A percentile compares a stretch with the other conserved stretches of the same genome.
Evolutionary conservation across 345 rosid genomes (phyloP).

Genomic region (Bruguiera gymnorhiza): DNA sequence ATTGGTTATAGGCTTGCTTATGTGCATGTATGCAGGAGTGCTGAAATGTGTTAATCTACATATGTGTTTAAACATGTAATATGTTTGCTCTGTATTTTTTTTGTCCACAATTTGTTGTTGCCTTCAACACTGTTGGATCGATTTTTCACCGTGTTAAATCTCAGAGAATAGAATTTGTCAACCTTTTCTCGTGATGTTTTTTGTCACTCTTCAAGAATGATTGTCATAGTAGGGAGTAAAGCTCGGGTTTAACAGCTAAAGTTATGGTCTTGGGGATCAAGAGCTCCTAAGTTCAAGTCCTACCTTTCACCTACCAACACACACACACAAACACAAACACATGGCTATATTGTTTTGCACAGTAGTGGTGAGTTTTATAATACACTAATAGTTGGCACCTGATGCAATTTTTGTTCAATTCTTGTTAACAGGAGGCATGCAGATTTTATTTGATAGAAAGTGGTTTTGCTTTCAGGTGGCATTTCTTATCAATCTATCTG

Average conservation of each 20-base stretch:
- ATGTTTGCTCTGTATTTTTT: no score
- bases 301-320: no score
- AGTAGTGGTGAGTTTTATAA: constrained; percentile 9
- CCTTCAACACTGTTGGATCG: background rate
- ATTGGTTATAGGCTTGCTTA: background rate
- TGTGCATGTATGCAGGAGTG: no score
- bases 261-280: no score
- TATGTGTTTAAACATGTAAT: no score
- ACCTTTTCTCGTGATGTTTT: background rate
- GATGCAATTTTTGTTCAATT: constrained; percentile 17
- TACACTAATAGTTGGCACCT: constrained; percentile 8
- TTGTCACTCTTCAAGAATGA: background rate
- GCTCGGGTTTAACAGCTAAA: no score
- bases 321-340: background rate
- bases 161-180: background rate
- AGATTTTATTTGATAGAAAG: constrained; percentile 87
- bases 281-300: no score
- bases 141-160: background rate
- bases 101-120: background rate
- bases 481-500: constrained; percentile 83
- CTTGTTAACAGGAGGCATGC: constrained; percentile 70
- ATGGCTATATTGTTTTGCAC: background rate
- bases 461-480: constrained; percentile 76
- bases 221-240: no score
- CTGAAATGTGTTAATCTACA: no score